These are phyloP conservation scores for Sarcocystis neurona DNA, from an alignment of 169 alveolate species.

Conservation along the genomic window DNA sequence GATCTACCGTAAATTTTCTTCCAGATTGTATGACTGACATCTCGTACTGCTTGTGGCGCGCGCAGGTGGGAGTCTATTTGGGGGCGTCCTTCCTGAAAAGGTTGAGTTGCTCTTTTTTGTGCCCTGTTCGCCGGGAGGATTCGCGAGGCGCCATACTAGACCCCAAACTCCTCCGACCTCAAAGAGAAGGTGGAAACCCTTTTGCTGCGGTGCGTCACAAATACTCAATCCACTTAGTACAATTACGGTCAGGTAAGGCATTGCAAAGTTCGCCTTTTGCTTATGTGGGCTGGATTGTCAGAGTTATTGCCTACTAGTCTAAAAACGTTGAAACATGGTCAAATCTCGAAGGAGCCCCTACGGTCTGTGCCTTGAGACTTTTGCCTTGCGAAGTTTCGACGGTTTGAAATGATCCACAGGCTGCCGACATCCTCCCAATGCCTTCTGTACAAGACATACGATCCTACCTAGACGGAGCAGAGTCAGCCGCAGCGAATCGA, in stretches of 20 bases:
- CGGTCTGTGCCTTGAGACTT: too few relatives aligned
- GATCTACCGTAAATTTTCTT: neutral
- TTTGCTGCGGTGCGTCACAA: constrained; percentile 10
- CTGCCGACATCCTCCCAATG: neutral
- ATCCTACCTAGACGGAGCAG: neutral
- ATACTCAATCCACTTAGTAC: too few relatives aligned
- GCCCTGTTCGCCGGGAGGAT: neutral
- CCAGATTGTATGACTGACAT: neutral
- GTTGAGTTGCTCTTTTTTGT: neutral
- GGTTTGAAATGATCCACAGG: neutral
- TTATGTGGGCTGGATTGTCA: too few relatives aligned
- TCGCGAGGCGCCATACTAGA: neutral
- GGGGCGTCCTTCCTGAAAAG: constrained; percentile 13
- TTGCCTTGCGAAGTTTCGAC: too few relatives aligned
- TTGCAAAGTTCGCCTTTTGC: too few relatives aligned
- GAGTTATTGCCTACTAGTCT: too few relatives aligned
- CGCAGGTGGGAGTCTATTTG: constrained; percentile 31
- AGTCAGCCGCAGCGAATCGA: neutral
- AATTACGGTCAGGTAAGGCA: too few relatives aligned
- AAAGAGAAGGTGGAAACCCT: neutral
- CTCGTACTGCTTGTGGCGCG: neutral
- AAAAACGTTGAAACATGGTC: too few relatives aligned
- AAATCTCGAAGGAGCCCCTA: too few relatives aligned
- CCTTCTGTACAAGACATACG: neutral
- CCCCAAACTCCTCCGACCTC: neutral